Evolutionary conservation across 2,329 filamentous ascomycete genomes (phyloP), one percentile per base, ranked within the genome.

Genomic region (Cordyceps javanica): DNA sequence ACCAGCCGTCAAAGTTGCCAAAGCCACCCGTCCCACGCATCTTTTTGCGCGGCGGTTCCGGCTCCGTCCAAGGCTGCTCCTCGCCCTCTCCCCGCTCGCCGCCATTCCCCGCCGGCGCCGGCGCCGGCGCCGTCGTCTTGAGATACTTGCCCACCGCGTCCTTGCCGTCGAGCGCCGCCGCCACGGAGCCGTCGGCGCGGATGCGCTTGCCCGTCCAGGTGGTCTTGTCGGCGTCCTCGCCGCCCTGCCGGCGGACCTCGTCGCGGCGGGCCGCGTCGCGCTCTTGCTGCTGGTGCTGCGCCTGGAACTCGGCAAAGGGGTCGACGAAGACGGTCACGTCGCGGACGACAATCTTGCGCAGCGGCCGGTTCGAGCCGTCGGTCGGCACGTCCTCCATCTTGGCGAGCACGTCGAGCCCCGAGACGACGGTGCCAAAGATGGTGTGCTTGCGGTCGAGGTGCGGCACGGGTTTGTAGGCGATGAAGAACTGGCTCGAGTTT

Each of bases 141-240:
- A 99, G 73, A 69, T 97, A 97, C 71, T 93, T 97, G 8, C 93
- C 94, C 13, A 85, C 84, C 5, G 72, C 73, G 7, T 73, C 75
- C 11, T 72, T 71, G 14, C 72, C 70, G 28, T 73, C 30, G 30
- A n/a, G 72, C 14, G 68, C 70, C 28, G 70, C 68, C 1, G 80
- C 79, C 1, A 84, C 76, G 0, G 78, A 83, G 1, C 85, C 88
- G 65, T 88, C 83, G 2, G 77, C 80, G 26, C 91, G 79, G 51
- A 99, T 84, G 41, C 92, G 79, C 75, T 97, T 99, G 3, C 94
- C 94, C 3, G 94, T 97, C 94, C 94, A 99, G 3, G 94, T 99
- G 2, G 90, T 87, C 69, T 83, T 85, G 66, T 97, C 91, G 67
- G 97, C 93, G 55, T 95, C 93, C 2, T 86, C 88, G 3, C 88